Evolutionary conservation across 2,329 filamentous ascomycete genomes (phyloP).

Genomic region (Exophiala mesophila): DNA sequence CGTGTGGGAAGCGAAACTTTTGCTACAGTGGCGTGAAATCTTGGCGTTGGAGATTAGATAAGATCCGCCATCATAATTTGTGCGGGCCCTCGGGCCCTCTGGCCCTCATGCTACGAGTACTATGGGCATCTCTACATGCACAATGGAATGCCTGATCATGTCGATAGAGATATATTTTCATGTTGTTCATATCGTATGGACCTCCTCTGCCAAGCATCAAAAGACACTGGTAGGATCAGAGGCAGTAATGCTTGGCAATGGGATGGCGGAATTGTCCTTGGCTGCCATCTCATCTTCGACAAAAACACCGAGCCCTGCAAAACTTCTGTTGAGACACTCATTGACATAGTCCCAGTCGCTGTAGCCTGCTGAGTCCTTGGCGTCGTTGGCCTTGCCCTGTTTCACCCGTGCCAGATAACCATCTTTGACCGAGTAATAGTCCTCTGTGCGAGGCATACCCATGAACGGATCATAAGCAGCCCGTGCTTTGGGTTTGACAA

Average conservation of each 20-base stretch:
- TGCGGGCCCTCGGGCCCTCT: too few species aligned
- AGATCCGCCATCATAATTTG: too few species aligned
- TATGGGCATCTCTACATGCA: too few species aligned
- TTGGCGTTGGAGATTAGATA: slow-evolving; percentile 13
- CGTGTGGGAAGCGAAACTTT: slow-evolving; percentile 6
- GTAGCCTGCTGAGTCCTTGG: slow-evolving; percentile 72
- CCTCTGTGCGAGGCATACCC: slow-evolving; percentile 62
- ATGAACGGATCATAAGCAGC: slow-evolving; percentile 85
- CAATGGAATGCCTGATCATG: too few species aligned
- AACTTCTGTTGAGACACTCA: slow-evolving; percentile 79
- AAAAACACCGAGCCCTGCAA: slow-evolving; percentile 82
- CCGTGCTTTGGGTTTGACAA: slow-evolving; percentile 57
- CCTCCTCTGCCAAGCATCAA: neutral
- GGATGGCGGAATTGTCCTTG: slow-evolving; percentile 15
- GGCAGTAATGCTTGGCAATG: slow-evolving; percentile 5
- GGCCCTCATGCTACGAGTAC: too few species aligned
- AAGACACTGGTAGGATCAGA: slow-evolving; percentile 7
- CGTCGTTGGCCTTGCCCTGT: slow-evolving; percentile 58
- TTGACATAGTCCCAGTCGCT: slow-evolving; percentile 75
- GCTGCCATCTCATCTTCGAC: slow-evolving; percentile 63
- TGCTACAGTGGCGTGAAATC: slow-evolving; percentile 9
- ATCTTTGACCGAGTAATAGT: slow-evolving; percentile 65
- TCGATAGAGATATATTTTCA: neutral
- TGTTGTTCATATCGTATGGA: neutral
- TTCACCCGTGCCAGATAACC: slow-evolving; percentile 70